These are phyloP conservation scores for Microdochium paspali DNA, from an alignment of 2,329 filamentous ascomycete species.

Conservation along the genomic window DNA sequence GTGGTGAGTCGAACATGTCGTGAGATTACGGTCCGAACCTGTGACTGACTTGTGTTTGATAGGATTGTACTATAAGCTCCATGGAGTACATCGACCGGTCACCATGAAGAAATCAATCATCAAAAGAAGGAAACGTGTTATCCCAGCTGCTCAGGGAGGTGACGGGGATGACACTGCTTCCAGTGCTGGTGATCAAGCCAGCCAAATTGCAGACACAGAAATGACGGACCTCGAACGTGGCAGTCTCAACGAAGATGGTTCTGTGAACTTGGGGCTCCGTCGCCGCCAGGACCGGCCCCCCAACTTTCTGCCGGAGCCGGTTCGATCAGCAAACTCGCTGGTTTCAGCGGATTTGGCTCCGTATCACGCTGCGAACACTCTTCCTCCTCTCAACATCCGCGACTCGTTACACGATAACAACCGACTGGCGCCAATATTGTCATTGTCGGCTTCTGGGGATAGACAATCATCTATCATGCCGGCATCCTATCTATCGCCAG, in stretches of 20 bases:
- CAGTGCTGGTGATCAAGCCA: slow-evolving; percentile 37
- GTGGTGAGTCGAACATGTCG: slow-evolving; percentile 54
- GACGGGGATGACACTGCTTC: slow-evolving; percentile 28
- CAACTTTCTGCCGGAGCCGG: slow-evolving; percentile 36
- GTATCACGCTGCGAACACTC: slow-evolving; percentile 37
- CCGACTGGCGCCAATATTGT: slow-evolving; percentile 45
- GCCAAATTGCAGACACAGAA: slow-evolving; percentile 23
- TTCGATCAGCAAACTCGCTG: slow-evolving; percentile 33
- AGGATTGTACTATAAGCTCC: slow-evolving; percentile 95
- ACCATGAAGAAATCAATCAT: slow-evolving; percentile 99
- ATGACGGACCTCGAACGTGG: slow-evolving; percentile 36
- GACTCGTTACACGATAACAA: slow-evolving; percentile 45
- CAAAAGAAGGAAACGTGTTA: slow-evolving; percentile 88
- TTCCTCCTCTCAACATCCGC: slow-evolving; percentile 26
- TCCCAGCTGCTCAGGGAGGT: slow-evolving; percentile 58
- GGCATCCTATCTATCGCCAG: slow-evolving; percentile 46
- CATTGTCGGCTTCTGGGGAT: slow-evolving; percentile 33
- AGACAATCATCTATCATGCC: slow-evolving; percentile 51
- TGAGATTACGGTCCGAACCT: not conserved
- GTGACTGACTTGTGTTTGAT: slow-evolving; percentile 11
- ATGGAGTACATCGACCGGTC: slow-evolving; percentile 84
- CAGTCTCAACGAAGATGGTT: slow-evolving; percentile 53
- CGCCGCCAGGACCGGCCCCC: slow-evolving; percentile 34
- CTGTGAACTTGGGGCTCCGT: slow-evolving; percentile 51
- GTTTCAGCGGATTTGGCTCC: slow-evolving; percentile 36